Percentiles rank a stretch among this genome's conserved stretches.
These are phyloP conservation scores for Aspergillus bertholletiae DNA, from an alignment of 495 filamentous ascomycete genomes.

Conservation along the genomic window DNA sequence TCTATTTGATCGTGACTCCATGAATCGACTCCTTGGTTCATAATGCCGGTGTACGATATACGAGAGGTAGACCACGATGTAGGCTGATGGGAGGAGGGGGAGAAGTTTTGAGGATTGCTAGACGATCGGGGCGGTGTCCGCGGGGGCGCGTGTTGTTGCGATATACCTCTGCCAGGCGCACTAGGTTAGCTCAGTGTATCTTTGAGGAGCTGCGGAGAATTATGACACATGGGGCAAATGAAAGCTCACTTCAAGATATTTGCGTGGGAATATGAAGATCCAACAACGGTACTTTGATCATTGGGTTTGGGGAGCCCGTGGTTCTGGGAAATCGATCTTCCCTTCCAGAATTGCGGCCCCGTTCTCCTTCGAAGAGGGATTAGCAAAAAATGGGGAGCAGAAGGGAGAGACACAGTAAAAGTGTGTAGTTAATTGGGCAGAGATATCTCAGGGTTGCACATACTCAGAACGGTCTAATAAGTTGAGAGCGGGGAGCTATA, in stretches of 20 bases:
- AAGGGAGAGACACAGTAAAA: neutral
- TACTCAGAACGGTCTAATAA: constrained; percentile 50
- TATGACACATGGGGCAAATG: neutral
- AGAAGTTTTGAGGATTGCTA: constrained; percentile 31
- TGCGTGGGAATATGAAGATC: constrained; percentile 93
- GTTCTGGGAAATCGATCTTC: constrained; percentile 41
- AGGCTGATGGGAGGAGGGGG: constrained; percentile 54
- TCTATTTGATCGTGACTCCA: constrained; percentile 63
- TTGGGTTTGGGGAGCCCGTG: constrained; percentile 46
- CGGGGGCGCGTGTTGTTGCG: constrained; percentile 52
- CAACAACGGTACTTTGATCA: constrained; percentile 78
- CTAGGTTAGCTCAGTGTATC: constrained; percentile 11
- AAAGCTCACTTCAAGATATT: constrained; percentile 85
- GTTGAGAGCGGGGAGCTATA: constrained; percentile 21
- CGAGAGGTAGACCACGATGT: constrained; percentile 55
- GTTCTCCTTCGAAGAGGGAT: constrained; percentile 52
- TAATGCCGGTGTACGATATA: constrained; percentile 70
- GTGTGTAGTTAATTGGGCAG: neutral
- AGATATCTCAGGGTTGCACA: constrained; percentile 18
- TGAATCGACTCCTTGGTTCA: constrained; percentile 69
- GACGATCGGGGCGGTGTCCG: constrained; percentile 57
- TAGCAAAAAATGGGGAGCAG: constrained; percentile 15
- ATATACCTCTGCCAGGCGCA: constrained; percentile 43
- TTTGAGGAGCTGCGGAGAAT: neutral
- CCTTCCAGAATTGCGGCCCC: constrained; percentile 88